Conservation (phyloP, 2,329 filamentous ascomycete species). For the Aspergillus neotritici region DNA sequence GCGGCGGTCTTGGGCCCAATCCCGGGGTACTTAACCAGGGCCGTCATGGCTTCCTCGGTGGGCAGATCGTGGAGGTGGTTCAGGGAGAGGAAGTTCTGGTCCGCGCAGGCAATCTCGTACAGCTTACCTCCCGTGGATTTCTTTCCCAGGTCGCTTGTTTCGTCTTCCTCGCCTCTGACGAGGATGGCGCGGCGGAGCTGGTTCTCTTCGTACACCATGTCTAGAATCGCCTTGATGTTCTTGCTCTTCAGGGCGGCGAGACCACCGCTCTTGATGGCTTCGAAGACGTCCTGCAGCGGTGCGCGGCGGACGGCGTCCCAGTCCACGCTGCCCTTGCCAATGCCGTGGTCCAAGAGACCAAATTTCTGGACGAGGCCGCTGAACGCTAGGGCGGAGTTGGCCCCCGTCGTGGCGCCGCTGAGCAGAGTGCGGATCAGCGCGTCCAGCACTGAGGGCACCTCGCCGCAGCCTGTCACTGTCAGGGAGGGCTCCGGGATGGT, state of each 20-base stretch:
- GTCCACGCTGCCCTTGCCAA: constrained; percentile 66
- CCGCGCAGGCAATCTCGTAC: constrained; percentile 52
- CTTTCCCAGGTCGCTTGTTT: constrained; percentile 39
- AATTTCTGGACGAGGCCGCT: constrained; percentile 59
- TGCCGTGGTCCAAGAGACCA: constrained; percentile 56
- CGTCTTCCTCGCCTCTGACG: constrained; percentile 37
- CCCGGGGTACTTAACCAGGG: constrained; percentile 55
- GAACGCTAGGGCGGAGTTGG: constrained; percentile 62
- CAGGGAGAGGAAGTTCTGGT: constrained; percentile 58
- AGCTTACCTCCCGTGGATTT: constrained; percentile 48
- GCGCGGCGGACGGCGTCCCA: constrained; percentile 66
- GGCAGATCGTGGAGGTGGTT: constrained; percentile 55
- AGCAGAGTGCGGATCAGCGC: constrained; percentile 58
- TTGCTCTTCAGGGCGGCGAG: constrained; percentile 65
- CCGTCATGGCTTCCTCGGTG: constrained; percentile 53
- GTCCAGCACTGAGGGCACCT: constrained; percentile 60
- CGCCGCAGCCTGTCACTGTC: constrained; percentile 64
- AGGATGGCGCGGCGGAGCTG: constrained; percentile 51
- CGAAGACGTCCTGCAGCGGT: constrained; percentile 55
- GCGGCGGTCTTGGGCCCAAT: constrained; percentile 63
- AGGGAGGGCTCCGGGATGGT: constrained; percentile 64
- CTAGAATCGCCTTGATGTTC: constrained; percentile 67
- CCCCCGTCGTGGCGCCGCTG: constrained; percentile 55
- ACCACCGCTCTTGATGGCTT: constrained; percentile 66
- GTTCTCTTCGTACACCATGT: constrained; percentile 66